Evolutionary conservation across 1,284 basidiomycete genomes (phyloP).

Genomic region (Ganoderma resinaceum): DNA sequence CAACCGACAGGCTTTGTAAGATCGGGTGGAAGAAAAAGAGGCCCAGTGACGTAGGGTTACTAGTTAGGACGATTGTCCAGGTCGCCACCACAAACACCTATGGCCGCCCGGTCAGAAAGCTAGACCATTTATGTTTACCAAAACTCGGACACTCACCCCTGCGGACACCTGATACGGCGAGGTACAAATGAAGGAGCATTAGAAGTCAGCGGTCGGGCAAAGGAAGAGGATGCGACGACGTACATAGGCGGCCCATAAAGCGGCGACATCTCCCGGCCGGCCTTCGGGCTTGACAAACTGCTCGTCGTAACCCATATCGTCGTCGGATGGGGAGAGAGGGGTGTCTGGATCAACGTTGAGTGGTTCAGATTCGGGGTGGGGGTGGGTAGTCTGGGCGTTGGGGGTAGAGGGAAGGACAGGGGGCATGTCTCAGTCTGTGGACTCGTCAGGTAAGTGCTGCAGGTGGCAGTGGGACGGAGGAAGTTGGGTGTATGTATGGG

Average conservation of each 20-base stretch:
- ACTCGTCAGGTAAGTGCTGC: conserved; percentile 10
- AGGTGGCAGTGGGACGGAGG: background rate
- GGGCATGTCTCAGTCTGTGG: conserved; percentile 16
- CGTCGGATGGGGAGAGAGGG: conserved; percentile 1
- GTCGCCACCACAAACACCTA: conserved; percentile 56
- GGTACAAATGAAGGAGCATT: background rate
- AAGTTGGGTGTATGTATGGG: conserved; percentile 3
- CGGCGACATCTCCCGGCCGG: conserved; percentile 48
- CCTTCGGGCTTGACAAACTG: conserved; percentile 46
- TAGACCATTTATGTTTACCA: background rate
- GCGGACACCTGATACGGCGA: conserved; percentile 31
- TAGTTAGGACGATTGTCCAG: conserved; percentile 59
- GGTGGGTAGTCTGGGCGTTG: conserved; percentile 15
- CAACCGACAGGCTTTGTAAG: conserved; percentile 62
- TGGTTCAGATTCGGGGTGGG: conserved; percentile 30
- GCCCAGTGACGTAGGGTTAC: conserved; percentile 53
- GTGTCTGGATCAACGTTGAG: conserved; percentile 25
- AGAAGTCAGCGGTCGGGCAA: background rate
- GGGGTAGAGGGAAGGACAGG: conserved; percentile 11
- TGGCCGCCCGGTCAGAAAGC: background rate
- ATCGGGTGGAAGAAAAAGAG: conserved; percentile 74
- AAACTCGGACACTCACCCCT: conserved; percentile 33
- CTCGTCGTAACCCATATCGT: conserved; percentile 46
- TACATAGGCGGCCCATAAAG: conserved; percentile 49
- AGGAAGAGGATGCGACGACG: conserved; percentile 26